Percentiles rank a stretch among this genome's conserved stretches.
Conservation (phyloP, 305 asterid genomes). For the Fraxinus sp. region DNA sequence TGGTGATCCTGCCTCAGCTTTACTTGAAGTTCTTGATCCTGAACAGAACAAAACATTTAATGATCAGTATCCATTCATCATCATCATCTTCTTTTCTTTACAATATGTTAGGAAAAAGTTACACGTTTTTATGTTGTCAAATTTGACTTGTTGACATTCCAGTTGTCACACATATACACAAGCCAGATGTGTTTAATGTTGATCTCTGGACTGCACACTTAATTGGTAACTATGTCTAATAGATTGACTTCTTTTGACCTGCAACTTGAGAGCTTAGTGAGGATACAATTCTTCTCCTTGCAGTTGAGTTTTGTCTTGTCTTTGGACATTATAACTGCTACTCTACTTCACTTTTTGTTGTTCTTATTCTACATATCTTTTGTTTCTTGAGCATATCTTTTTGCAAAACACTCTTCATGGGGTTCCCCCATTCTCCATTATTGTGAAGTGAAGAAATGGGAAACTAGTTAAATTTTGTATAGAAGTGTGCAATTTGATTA, state of each 20-base stretch:
- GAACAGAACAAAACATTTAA: slow-evolving; percentile 93
- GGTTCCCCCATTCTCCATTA: background rate
- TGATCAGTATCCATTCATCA: slow-evolving; percentile 85
- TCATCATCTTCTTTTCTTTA: slow-evolving; percentile 9
- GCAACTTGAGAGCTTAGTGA: background rate
- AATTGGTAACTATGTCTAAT: background rate
- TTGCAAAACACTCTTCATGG: background rate
- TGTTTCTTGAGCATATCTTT: background rate
- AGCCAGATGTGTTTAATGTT: background rate
- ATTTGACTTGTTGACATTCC: background rate
- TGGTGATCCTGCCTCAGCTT: slow-evolving; percentile 98
- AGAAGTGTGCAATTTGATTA: slow-evolving; percentile 12
- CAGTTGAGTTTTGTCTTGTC: background rate
- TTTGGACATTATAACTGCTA: background rate
- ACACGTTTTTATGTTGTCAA: background rate
- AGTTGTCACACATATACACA: background rate
- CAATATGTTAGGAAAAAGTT: background rate
- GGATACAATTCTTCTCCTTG: background rate
- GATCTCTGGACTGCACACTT: background rate
- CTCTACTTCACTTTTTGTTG: background rate
- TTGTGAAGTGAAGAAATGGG: background rate
- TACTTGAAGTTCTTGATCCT: slow-evolving; percentile 99
- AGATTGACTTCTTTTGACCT: background rate
- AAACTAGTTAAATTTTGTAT: background rate
- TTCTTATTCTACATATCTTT: background rate